phyloP scores from a whole-genome alignment of 2,329 filamentous ascomycete species.

The Diaporthe nobilis region DNA sequence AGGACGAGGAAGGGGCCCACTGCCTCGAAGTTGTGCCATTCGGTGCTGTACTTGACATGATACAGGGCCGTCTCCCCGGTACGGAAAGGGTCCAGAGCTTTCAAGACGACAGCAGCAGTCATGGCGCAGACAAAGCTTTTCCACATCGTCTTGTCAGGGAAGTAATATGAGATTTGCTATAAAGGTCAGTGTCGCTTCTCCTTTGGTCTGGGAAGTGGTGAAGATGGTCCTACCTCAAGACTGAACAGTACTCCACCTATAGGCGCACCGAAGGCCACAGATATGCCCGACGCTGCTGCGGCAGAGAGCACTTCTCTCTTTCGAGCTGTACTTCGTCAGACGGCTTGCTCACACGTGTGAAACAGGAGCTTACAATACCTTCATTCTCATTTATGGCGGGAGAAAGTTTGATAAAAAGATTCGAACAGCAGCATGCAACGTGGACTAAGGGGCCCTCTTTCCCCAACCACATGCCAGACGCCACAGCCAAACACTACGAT shows the following conservation, averaged over 20 bases:
- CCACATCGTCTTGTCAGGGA: constrained; percentile 99
- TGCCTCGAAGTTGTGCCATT: constrained; percentile 96
- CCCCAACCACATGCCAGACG: constrained; percentile 95
- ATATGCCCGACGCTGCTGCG: constrained; percentile 91
- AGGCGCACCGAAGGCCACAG: constrained; percentile 92
- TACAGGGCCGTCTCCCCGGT: constrained; percentile 97
- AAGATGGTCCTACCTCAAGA: constrained; percentile 74
- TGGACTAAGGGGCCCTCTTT: constrained; percentile 97
- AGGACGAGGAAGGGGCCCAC: constrained; percentile 84
- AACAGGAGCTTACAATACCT: constrained; percentile 63
- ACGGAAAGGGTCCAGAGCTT: constrained; percentile 93
- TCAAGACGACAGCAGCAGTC: constrained; percentile 95
- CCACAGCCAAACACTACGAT: constrained; percentile 85
- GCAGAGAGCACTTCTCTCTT: constrained; percentile 95
- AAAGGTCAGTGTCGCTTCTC: constrained; percentile 1
- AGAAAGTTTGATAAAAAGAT: constrained; percentile 93
- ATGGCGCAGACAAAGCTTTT: constrained; percentile 99
- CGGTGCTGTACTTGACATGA: constrained; percentile 91
- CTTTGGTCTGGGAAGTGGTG: too few species aligned
- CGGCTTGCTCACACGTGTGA: not conserved
- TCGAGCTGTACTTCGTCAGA: constrained; percentile 71
- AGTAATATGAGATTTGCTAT: constrained; percentile 95
- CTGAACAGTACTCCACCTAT: constrained; percentile 96
- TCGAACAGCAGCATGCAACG: constrained; percentile 96
- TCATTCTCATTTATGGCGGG: constrained; percentile 87